A percentile compares a stretch with the other conserved stretches of the same genome.
Conservation (phyloP, 2,329 filamentous ascomycete genomes). For the Neoascochyta sp. region DNA sequence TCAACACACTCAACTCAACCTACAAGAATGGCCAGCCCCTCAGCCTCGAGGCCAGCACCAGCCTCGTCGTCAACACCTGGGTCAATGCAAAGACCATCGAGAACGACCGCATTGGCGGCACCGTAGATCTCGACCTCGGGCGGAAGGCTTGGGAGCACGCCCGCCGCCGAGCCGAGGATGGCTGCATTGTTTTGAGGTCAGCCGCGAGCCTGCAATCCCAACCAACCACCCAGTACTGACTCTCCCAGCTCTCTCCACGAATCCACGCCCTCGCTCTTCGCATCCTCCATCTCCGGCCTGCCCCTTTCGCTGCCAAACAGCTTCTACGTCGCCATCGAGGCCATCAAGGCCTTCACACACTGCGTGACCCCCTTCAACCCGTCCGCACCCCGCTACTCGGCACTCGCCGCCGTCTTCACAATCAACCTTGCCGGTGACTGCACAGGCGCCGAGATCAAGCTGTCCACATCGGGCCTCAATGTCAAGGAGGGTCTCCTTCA, state of each 20-base stretch:
- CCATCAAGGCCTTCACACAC: conserved; percentile 78
- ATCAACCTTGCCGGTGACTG: conserved; percentile 78
- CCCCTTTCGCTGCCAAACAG: conserved; percentile 74
- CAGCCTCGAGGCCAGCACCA: conserved; percentile 81
- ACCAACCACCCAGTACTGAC: conserved; percentile 8
- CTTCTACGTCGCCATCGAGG: conserved; percentile 74
- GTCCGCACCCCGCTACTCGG: conserved; percentile 74
- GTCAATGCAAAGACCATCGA: conserved; percentile 71
- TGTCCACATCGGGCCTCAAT: conserved; percentile 86
- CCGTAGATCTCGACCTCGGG: conserved; percentile 74
- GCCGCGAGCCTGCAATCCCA: conserved; percentile 26
- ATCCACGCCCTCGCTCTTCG: conserved; percentile 79
- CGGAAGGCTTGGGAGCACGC: conserved; percentile 94
- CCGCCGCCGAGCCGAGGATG: conserved; percentile 87
- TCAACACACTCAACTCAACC: conserved; percentile 87
- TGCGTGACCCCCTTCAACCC: conserved; percentile 87
- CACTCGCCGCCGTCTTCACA: conserved; percentile 75
- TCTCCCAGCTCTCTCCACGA: conserved; percentile 74
- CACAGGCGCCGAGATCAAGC: conserved; percentile 67
- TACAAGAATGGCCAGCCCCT: conserved; percentile 83
- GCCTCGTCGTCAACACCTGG: conserved; percentile 94
- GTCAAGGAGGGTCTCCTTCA: conserved; percentile 74
- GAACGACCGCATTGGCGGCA: conserved; percentile 68
- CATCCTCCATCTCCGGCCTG: conserved; percentile 75
- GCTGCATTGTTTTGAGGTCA: conserved; percentile 84